These are phyloP conservation scores for Colletotrichum musicola DNA, from an alignment of 2,329 filamentous ascomycete species.

Conservation along the genomic window DNA sequence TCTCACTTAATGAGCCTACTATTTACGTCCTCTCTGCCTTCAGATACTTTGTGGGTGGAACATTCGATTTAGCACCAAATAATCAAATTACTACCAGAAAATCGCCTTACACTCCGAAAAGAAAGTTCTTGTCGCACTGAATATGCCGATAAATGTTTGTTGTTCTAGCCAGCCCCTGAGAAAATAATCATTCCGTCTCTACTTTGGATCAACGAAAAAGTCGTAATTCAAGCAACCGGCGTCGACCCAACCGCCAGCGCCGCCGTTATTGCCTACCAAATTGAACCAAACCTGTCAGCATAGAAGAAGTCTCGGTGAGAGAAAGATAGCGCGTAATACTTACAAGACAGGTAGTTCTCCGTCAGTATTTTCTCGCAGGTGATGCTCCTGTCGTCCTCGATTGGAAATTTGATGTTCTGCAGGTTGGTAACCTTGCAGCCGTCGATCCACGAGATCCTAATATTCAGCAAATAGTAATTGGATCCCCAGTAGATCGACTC, in stretches of 20 bases:
- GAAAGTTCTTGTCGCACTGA: neutral
- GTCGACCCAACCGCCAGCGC: neutral
- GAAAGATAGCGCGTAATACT: neutral
- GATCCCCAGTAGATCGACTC: neutral
- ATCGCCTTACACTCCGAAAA: too few species aligned
- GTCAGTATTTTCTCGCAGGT: neutral
- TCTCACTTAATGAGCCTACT: too few species aligned
- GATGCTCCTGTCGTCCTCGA: neutral
- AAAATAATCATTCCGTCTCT: neutral
- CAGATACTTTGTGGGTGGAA: too few species aligned
- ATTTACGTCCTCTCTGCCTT: too few species aligned
- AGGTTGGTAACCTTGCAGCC: neutral
- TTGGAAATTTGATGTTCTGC: neutral
- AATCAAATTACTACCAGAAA: neutral
- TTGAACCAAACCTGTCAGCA: neutral
- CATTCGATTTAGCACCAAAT: too few species aligned
- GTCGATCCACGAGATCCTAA: neutral
- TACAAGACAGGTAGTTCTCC: neutral
- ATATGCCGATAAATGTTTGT: accelerated
- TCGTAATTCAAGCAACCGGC: neutral
- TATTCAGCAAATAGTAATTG: neutral
- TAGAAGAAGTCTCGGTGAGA: neutral
- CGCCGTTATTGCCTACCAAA: neutral
- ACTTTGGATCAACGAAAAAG: neutral
- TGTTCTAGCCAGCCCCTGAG: neutral